These are phyloP conservation scores for Chlorella vulgaris DNA, from an alignment of 139 green algal genomes.

Conservation along the genomic window DNA sequence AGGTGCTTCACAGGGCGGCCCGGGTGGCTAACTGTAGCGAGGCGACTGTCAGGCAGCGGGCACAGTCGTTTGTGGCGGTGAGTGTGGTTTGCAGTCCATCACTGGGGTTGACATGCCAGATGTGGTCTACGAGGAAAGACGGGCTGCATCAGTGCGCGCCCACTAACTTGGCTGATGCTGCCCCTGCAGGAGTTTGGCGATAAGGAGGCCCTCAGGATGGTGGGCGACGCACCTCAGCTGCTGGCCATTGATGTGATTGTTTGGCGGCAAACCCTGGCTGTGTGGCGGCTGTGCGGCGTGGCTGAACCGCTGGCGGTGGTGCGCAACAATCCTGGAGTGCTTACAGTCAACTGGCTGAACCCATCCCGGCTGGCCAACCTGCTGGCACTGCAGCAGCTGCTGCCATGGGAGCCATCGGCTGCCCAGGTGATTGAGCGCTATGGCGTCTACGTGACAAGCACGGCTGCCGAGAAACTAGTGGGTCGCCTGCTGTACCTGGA, in stretches of 20 bases:
- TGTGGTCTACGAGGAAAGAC: not conserved
- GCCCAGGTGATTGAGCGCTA: not conserved
- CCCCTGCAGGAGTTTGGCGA: not conserved
- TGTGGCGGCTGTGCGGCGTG: not conserved
- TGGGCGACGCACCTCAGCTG: not conserved
- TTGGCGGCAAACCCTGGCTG: not conserved
- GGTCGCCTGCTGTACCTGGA: not conserved
- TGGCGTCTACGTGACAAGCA: not conserved
- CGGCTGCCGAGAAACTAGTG: too few species aligned
- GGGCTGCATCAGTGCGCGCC: not conserved
- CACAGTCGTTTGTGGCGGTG: not conserved
- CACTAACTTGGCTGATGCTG: not conserved
- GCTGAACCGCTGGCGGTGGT: not conserved
- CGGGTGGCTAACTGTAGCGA: not conserved
- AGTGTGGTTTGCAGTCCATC: not conserved
- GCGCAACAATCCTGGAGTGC: not conserved
- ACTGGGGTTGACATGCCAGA: not conserved
- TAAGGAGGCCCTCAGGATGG: not conserved
- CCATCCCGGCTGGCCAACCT: not conserved
- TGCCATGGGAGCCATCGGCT: not conserved
- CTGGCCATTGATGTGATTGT: not conserved
- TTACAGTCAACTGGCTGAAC: not conserved
- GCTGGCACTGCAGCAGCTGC: not conserved
- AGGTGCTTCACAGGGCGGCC: not conserved
- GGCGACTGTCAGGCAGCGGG: not conserved